Conservation (phyloP, 257 asterid species). For the Apocynum venetum region DNA sequence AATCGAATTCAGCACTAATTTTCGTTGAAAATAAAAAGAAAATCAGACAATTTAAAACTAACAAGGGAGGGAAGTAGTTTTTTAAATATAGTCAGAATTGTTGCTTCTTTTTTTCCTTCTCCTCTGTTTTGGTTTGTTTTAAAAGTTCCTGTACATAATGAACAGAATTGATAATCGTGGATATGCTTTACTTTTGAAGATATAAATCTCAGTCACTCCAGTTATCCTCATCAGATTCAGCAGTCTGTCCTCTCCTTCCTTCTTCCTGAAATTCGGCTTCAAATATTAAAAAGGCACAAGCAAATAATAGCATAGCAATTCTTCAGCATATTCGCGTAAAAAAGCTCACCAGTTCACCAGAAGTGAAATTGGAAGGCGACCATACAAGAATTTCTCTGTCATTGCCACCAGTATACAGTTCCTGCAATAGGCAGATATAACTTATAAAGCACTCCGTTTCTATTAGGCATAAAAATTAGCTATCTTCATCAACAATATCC, state of each 20-base stretch:
- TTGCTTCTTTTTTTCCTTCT: neutral
- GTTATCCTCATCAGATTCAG: slow-evolving; percentile 58
- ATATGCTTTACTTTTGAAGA: neutral
- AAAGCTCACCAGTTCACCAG: slow-evolving; percentile 51
- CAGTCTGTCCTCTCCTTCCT: slow-evolving; percentile 39
- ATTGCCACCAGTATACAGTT: slow-evolving; percentile 71
- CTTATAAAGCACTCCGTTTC: neutral
- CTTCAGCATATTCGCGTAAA: neutral
- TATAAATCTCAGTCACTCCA: slow-evolving; percentile 74
- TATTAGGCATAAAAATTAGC: neutral
- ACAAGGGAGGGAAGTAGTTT: neutral
- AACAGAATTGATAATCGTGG: neutral
- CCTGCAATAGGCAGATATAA: slow-evolving; percentile 38
- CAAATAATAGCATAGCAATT: neutral
- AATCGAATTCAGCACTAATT: neutral
- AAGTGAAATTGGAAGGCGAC: slow-evolving; percentile 57
- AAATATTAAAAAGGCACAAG: neutral
- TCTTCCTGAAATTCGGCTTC: slow-evolving; percentile 46
- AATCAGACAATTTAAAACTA: neutral
- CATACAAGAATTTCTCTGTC: slow-evolving; percentile 89
- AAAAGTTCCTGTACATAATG: neutral
- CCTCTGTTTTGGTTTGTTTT: too few relatives aligned
- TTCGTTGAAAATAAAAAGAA: neutral
- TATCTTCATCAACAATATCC: neutral
- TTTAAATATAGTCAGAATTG: neutral